phyloP scores from a whole-genome alignment of 441 rosid genomes.

The Erodium texanum region DNA sequence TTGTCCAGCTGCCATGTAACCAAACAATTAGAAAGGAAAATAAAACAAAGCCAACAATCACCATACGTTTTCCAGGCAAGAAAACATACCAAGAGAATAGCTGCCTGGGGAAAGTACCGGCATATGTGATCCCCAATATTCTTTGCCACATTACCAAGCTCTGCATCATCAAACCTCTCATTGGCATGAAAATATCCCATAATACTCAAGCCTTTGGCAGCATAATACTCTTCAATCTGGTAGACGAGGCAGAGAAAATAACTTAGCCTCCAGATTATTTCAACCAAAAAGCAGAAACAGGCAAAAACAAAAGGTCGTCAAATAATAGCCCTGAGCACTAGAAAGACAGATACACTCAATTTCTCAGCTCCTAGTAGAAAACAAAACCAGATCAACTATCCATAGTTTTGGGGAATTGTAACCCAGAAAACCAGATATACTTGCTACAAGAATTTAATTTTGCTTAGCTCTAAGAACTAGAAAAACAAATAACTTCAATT shows the following conservation, averaged over 20 bases:
- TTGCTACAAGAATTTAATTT: too few species aligned
- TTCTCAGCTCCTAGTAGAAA: too few species aligned
- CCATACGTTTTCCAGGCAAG: neutral
- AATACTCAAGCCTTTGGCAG: conserved; percentile 53
- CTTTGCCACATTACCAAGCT: conserved; percentile 65
- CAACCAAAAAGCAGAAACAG: neutral
- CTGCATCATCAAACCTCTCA: conserved; percentile 72
- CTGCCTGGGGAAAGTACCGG: conserved; percentile 69
- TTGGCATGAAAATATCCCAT: conserved; percentile 93
- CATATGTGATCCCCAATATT: conserved; percentile 84
- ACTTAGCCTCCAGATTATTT: neutral
- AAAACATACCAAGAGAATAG: conserved; percentile 58
- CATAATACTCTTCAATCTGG: conserved; percentile 80
- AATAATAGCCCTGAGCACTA: too few species aligned
- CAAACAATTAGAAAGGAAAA: conserved; percentile 11
- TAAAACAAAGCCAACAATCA: neutral
- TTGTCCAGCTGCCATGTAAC: conserved; percentile 57
- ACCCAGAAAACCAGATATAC: too few species aligned
- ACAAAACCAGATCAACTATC: too few species aligned
- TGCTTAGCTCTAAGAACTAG: too few species aligned
- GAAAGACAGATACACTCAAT: too few species aligned
- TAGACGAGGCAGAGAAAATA: conserved; percentile 15
- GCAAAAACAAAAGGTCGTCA: neutral
- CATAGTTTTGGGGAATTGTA: too few species aligned
- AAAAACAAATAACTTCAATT: too few species aligned